phyloP scores from a whole-genome alignment of 306 rosid species.

The Casuarina glauca region DNA sequence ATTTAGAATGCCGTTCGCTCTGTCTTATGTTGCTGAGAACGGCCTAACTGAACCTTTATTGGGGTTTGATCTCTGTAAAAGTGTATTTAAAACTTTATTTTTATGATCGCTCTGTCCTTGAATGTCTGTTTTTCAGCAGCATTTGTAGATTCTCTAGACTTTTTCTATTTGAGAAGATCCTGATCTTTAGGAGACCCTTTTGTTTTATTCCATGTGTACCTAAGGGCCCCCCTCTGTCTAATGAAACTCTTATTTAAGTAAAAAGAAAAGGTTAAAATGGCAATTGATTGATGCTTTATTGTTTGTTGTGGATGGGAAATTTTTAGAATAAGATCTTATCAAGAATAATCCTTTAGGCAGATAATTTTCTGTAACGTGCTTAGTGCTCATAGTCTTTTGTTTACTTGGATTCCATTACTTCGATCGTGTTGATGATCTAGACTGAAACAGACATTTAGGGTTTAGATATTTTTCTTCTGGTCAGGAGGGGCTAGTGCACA shows the following conservation, averaged over 20 bases:
- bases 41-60: background rate
- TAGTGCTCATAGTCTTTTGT: background rate
- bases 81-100: background rate
- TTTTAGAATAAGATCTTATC: background rate
- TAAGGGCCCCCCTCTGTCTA: background rate
- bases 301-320: background rate
- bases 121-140: too few relatives aligned
- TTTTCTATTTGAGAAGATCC: background rate
- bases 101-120: background rate
- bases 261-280: background rate
- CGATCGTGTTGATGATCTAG: background rate
- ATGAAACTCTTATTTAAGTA: background rate
- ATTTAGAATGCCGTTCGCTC: too few relatives aligned
- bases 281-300: background rate
- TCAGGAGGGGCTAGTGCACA: background rate
- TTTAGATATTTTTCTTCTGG: background rate
- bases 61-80: background rate
- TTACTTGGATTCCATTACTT: background rate
- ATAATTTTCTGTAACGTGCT: background rate
- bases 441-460: slow-evolving; percentile 4
- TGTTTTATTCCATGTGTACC: background rate
- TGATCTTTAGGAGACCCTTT: background rate
- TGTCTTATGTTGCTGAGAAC: background rate
- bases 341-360: background rate
- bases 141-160: background rate